Evolutionary conservation across 2,329 filamentous ascomycete genomes (phyloP).

Genomic region (Leptographium galeiforme): DNA sequence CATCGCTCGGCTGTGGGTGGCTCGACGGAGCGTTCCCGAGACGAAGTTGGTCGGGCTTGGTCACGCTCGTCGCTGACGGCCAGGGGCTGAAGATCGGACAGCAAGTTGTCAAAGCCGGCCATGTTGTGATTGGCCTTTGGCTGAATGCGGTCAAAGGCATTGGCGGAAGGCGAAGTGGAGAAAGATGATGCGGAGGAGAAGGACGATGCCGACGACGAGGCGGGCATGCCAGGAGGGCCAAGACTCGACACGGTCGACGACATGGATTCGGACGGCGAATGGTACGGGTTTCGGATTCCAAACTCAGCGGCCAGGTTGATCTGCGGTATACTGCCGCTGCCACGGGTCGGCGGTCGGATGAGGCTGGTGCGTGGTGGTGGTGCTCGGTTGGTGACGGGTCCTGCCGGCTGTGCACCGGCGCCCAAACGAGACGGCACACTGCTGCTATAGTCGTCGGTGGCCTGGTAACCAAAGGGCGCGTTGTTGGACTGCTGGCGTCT

Average conservation of each 20-base stretch:
- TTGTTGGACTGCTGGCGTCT: slow-evolving; percentile 16
- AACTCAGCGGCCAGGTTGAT: slow-evolving; percentile 48
- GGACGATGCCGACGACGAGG: slow-evolving; percentile 1
- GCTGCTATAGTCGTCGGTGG: not conserved
- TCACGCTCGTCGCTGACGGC: not conserved
- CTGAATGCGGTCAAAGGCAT: not conserved
- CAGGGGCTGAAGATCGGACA: not conserved
- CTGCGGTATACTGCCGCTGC: slow-evolving; percentile 20
- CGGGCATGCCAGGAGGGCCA: slow-evolving; percentile 2
- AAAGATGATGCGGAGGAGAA: not conserved
- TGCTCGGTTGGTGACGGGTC: slow-evolving; percentile 35
- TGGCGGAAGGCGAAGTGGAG: not conserved
- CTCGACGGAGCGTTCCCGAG: not conserved
- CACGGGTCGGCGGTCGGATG: slow-evolving; percentile 27
- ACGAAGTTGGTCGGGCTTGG: not conserved
- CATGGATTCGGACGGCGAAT: slow-evolving; percentile 48
- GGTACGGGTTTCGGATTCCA: slow-evolving; percentile 49
- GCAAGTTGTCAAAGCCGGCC: not conserved
- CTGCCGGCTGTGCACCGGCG: slow-evolving; percentile 18
- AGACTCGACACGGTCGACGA: slow-evolving; percentile 47
- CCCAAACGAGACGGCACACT: slow-evolving; percentile 10
- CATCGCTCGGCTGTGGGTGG: not conserved
- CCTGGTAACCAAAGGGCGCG: slow-evolving; percentile 1
- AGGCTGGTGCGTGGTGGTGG: slow-evolving; percentile 40
- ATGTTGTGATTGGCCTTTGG: not conserved